A percentile compares a stretch with the other conserved stretches of the same genome.
These are phyloP conservation scores for Globisporangium paroecandrum DNA, from an alignment of 352 stramenopile genomes.

Conservation along the genomic window DNA sequence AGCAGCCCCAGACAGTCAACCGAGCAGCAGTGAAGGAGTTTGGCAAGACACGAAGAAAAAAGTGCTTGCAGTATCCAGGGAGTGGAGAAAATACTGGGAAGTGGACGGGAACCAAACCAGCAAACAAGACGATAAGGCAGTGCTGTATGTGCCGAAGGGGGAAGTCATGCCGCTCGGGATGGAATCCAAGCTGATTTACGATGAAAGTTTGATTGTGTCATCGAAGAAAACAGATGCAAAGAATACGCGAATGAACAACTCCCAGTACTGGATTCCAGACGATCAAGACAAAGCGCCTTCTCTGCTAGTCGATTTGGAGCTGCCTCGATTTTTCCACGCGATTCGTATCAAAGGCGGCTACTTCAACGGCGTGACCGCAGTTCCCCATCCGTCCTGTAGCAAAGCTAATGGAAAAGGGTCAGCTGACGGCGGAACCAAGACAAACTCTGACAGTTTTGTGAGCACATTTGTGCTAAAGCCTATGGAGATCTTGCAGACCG, in stretches of 20 bases:
- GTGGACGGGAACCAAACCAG: conserved; percentile 12
- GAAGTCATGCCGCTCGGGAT: conserved; percentile 53
- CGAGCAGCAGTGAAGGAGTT: conserved; percentile 13
- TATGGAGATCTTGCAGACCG: conserved; percentile 28
- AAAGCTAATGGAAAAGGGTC: background rate
- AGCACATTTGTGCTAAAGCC: conserved; percentile 42
- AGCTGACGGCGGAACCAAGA: background rate
- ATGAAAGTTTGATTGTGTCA: conserved; percentile 56
- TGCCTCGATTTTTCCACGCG: conserved; percentile 62
- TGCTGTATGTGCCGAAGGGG: conserved; percentile 42
- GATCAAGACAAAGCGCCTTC: conserved; percentile 49
- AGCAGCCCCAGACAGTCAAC: background rate
- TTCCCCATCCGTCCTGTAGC: conserved; percentile 15
- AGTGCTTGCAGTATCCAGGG: conserved; percentile 25
- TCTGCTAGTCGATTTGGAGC: conserved; percentile 66
- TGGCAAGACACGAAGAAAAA: conserved; percentile 39
- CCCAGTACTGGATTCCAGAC: conserved; percentile 58
- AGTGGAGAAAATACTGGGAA: conserved; percentile 33
- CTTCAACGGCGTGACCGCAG: conserved; percentile 15
- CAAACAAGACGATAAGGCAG: background rate
- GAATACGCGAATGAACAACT: conserved; percentile 46
- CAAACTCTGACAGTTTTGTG: background rate
- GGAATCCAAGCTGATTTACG: conserved; percentile 51
- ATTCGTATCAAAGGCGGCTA: conserved; percentile 58
- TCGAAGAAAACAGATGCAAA: conserved; percentile 61